Base-by-base conservation (phyloP, 805 yeast genomes). In the Candida pini region DNA sequence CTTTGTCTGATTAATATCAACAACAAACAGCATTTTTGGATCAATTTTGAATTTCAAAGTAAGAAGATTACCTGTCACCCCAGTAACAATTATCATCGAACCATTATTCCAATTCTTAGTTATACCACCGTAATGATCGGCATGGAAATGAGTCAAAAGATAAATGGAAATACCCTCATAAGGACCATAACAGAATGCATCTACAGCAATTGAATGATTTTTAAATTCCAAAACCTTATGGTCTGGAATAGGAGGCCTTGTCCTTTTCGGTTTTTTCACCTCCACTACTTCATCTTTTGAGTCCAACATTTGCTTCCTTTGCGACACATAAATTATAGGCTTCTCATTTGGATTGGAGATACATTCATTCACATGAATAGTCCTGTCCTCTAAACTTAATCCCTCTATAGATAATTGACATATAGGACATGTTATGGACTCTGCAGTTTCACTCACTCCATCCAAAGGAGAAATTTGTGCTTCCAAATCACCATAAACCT, bases 91-190 rank as follows among this genome's bases (percentile, higher is more conserved):
- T 4, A 92, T 76, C 6, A 64, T 63, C 1, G 41, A 27, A 0
- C 87, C 89, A 34, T 73, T 70, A 30, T 69, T 58, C 97, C 97
- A 92, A 16, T 69, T 65, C 48, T 82, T 83, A 3, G 78, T 61
- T 12, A 92, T 59, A 0, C 98, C 97, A 4, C 86, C 87, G 52
- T 92, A 92, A 54, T 92, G 98, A 54, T 92, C 98, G 0, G 95
- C 66, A 56, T 92, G 98, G 62, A 84, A 90, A 62, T 92, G 98
- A 0, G 87, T 71, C 18, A 84, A 58, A 42, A 81, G 73, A 56
- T 82, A 83, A 28, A 67, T 64, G 2, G 56, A 40, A 5, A 81
- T 71, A 1, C 58, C 53, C 0, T 61, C 62, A 41, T 72, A 65
- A 0, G 71, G 65, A 7, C 66, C 62, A 44, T 58, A 75, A 49